Evolutionary conservation across 768 basidiomycete species (phyloP), one percentile per base, ranked within the genome.

Genomic region (Xerocomus brunneocitrinus): DNA sequence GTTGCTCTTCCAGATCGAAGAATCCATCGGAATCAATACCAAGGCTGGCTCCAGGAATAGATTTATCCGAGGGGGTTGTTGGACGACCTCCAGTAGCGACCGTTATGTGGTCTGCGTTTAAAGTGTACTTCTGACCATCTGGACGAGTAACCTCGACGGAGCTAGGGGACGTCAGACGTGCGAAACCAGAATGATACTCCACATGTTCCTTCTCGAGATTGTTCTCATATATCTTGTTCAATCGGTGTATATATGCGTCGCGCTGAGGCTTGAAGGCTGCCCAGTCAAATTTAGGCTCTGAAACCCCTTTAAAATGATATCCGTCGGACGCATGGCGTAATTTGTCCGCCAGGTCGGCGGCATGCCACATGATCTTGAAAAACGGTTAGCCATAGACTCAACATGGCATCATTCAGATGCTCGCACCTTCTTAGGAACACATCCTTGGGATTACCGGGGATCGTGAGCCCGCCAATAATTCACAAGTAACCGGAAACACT

Each of bases 21-120:
- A 99, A 99, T 3, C 94, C 95, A 68, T 99, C 97, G 8, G 92
- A 95, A 71, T 86, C 77, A 59, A 92, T 95, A 27, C 95, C 97
- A 41, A 90, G 79, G 36, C 84, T 85, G 8, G 95, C 94, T 36
- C 97, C 97, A 28, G 94, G 92, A 54, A 98, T 87, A 35, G 81
- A 62, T 5, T 86, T 76, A 12, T 95, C 89, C 19, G 79, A 76
- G 2, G 95, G 97, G 36, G 85, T 73, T 34, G 81, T 84, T 0
- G 97, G 95, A 16, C 79, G 76, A 0, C 97, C 95, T 24, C 97
- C 97, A 19, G 88, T 88, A 39, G 93, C 89, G 55, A 99, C 73
- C 59, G 83, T 81, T 64, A 98, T 84, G 51, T 87, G 79, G 56
- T 95, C 87, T 3, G 86, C 82, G 53, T 82, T 74, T 50, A 98